These are phyloP conservation scores for Stevia rebaudiana DNA, from an alignment of 140 eudicot species.

Conservation along the genomic window DNA sequence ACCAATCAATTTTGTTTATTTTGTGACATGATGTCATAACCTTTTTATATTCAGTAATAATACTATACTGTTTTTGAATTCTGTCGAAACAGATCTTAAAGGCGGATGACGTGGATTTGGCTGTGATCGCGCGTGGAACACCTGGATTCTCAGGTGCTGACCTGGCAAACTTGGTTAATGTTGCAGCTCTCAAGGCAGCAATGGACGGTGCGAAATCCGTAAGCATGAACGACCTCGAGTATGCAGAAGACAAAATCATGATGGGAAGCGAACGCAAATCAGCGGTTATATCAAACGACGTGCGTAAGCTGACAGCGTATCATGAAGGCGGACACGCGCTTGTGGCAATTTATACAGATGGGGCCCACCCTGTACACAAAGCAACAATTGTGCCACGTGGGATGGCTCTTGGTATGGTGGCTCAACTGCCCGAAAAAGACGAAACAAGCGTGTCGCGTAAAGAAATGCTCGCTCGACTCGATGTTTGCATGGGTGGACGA, in stretches of 20 bases:
- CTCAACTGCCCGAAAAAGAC: conserved; percentile 82
- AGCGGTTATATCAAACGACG: conserved; percentile 69
- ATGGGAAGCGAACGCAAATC: conserved; percentile 96
- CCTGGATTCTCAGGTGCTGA: conserved; percentile 99
- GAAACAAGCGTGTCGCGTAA: conserved; percentile 72
- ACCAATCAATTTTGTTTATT: too few relatives aligned
- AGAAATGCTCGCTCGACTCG: conserved; percentile 91
- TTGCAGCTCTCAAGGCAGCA: conserved; percentile 96
- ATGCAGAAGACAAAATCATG: conserved; percentile 86
- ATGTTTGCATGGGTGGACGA: conserved; percentile 92
- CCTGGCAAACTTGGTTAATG: conserved; percentile 85
- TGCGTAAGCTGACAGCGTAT: conserved; percentile 69
- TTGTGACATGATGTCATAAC: too few relatives aligned
- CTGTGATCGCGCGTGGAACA: conserved; percentile 84
- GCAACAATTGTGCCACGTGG: conserved; percentile 97
- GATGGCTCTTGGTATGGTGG: conserved; percentile 87
- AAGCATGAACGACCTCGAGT: conserved; percentile 75
- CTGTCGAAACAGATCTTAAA: conserved; percentile 54
- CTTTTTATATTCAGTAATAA: conserved; percentile 6
- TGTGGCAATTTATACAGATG: conserved; percentile 88
- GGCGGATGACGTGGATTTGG: conserved; percentile 83
- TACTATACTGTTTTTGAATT: background rate
- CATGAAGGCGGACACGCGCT: conserved; percentile 98
- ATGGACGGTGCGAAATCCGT: conserved; percentile 96
- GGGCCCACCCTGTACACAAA: conserved; percentile 92